Evolutionary conservation across 768 basidiomycete species (phyloP), one percentile per base, ranked within the genome.

Genomic region (Tephrocybe rancida): DNA sequence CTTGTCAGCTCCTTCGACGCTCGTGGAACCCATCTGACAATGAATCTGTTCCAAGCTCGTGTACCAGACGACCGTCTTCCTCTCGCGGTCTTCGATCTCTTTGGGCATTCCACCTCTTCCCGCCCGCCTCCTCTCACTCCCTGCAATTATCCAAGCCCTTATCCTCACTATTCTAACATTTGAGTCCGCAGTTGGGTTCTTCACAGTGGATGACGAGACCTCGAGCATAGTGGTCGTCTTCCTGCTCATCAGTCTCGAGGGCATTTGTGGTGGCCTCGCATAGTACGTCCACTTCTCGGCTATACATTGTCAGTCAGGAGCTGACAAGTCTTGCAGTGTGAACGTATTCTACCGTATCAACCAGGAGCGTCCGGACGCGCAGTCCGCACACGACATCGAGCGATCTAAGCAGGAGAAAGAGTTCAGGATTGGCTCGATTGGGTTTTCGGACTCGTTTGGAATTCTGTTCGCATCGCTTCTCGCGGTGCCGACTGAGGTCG

Each of bases 341-440:
- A 95, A 92, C 62, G 90, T 87, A 9, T 95, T 89, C 69, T 92
- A 90, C 68, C 84, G 81, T 37, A 77, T 95, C 52, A 94, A 91
- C 51, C 89, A 90, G 58, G 89, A 90, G 59, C 76, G 73, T 3
- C 80, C 77, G 5, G 76, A 82, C 54, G 67, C 78, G 5, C 68
- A 72, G 25, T 68, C 73, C 16, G 70, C 68, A 46, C 73, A 78
- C 52, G 80, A 85, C 56, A 62, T 73, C 34, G 88, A 88, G 63
- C 78, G 83, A 34, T 75, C 79, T 24, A 78, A 81, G 64, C 91
- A 93, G 66, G 89, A 90, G 63, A 80, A 85, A 41, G 93, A 95
- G 71, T 95, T 94, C 73, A 86, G 85, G 77, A 95, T 96, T 49
- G 92, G 92, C 5, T 89, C 89, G 2, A 86, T 96, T 41, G 94